Conservation (phyloP, 306 rosid genomes). For the Albizia julibrissin region DNA sequence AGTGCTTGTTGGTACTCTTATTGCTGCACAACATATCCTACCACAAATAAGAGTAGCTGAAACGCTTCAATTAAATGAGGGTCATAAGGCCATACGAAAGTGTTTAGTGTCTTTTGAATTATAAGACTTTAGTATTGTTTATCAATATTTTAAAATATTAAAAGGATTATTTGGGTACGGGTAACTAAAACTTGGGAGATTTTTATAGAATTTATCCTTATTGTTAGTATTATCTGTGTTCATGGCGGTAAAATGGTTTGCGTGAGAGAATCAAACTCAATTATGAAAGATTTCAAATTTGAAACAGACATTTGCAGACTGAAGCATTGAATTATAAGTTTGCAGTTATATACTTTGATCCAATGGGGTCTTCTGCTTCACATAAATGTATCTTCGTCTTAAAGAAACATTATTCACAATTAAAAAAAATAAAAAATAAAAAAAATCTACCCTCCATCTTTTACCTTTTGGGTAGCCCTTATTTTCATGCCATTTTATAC, state of each 20-base stretch:
- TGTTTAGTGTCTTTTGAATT: too few species aligned
- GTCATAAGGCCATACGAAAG: too few species aligned
- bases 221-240: neutral
- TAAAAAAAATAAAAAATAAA: neutral
- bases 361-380: neutral
- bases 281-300: neutral
- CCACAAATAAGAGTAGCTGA: too few species aligned
- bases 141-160: too few species aligned
- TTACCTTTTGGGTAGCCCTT: neutral
- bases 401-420: neutral
- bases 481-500: too few species aligned
- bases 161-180: too few species aligned
- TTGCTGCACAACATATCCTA: too few species aligned
- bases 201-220: too few species aligned
- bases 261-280: neutral
- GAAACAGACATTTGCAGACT: neutral
- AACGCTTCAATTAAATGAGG: too few species aligned
- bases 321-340: neutral
- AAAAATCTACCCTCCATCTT: neutral
- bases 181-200: too few species aligned
- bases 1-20: too few species aligned
- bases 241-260: neutral
- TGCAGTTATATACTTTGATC: neutral
- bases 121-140: too few species aligned
- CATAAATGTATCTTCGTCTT: neutral